These are phyloP conservation scores for Peronospora tabacina DNA, from an alignment of 352 stramenopile species.

Conservation along the genomic window DNA sequence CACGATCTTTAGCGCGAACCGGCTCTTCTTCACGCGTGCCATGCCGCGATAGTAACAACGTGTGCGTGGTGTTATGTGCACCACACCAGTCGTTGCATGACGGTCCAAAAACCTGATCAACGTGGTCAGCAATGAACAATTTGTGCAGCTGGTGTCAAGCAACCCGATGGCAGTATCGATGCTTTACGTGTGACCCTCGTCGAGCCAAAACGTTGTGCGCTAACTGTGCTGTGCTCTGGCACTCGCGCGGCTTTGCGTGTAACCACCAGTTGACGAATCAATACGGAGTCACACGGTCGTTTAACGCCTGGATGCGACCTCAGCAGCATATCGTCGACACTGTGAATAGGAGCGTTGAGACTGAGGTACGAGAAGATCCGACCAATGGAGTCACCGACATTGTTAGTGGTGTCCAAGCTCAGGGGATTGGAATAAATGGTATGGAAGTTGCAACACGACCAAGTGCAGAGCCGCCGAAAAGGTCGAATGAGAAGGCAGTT, in stretches of 20 bases:
- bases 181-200: constrained; percentile 34
- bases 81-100: neutral
- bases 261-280: constrained; percentile 27
- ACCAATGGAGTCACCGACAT: neutral
- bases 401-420: neutral
- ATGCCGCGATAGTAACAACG: no score
- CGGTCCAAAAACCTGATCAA: neutral
- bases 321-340: neutral
- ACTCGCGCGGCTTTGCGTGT: constrained; percentile 31
- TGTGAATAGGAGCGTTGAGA: neutral
- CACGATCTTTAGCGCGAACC: no score
- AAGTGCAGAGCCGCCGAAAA: constrained; percentile 3
- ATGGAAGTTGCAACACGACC: neutral
- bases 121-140: neutral
- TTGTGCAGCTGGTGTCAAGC: constrained; percentile 34
- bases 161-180: constrained; percentile 25
- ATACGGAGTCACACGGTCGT: constrained; percentile 20
- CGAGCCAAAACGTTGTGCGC: constrained; percentile 25
- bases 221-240: constrained; percentile 30
- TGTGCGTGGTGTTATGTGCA: neutral
- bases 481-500: neutral
- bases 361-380: neutral
- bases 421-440: neutral
- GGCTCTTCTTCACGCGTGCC: no score
- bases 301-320: constrained; percentile 15